Percentiles rank a stretch among this genome's conserved stretches.
Conservation (phyloP, 257 asterid species). For the Fraxinus excelsior region DNA sequence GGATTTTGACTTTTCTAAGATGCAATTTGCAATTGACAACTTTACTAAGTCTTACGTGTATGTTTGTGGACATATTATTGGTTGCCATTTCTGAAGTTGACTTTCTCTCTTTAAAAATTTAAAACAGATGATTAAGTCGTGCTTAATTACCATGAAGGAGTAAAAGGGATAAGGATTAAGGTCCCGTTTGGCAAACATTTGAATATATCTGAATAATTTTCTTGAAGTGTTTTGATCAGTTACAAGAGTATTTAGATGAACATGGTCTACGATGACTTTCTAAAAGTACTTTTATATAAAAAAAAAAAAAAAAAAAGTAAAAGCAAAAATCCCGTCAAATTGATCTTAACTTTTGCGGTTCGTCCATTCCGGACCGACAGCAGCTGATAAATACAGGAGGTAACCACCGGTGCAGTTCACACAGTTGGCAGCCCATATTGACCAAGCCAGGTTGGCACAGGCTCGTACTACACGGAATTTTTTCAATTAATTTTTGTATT, state of each 20-base stretch:
- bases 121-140: not conserved
- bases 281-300: too few species aligned
- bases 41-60: not conserved
- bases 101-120: not conserved
- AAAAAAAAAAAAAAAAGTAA: too few species aligned
- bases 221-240: too few species aligned
- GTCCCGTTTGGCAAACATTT: too few species aligned
- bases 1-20: not conserved
- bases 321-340: too few species aligned
- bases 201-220: too few species aligned
- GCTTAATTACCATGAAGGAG: not conserved
- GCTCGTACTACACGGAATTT: not conserved
- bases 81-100: not conserved
- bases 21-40: not conserved
- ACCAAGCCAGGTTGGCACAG: not conserved
- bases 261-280: too few species aligned
- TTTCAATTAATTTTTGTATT: not conserved
- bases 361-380: not conserved
- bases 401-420: not conserved
- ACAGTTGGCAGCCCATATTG: constrained; percentile 7
- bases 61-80: not conserved
- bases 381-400: not conserved
- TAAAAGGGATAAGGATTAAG: not conserved
- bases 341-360: too few species aligned
- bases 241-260: too few species aligned